These are phyloP conservation scores for Podospora pseudopauciseta DNA, from an alignment of 495 filamentous ascomycete genomes.

Conservation along the genomic window DNA sequence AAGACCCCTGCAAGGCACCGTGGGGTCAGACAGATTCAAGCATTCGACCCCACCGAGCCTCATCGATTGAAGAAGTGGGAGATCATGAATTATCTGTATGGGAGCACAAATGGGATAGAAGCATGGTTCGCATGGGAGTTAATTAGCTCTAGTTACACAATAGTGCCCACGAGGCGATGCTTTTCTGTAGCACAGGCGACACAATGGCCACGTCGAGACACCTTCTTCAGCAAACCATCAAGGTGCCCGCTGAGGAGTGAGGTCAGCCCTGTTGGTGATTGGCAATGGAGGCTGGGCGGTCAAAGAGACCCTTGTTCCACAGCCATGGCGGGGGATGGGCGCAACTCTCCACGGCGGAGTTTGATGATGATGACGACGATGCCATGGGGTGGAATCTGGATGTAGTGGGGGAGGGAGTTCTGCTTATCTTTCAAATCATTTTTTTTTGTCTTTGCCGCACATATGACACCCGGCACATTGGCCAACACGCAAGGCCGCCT, in stretches of 20 bases:
- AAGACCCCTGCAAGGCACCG: slow-evolving; percentile 6
- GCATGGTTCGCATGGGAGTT: background rate
- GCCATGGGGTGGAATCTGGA: background rate
- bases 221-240: slow-evolving; percentile 2
- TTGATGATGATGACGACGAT: background rate
- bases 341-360: background rate
- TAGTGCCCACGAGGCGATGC: background rate
- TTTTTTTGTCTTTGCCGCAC: no score
- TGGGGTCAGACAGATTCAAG: background rate
- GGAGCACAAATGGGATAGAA: background rate
- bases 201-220: background rate
- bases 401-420: no score
- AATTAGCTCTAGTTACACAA: background rate
- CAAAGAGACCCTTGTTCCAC: background rate
- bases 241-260: slow-evolving; percentile 8
- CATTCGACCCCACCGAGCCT: background rate
- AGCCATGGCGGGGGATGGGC: background rate
- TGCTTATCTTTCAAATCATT: background rate
- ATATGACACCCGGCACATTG: background rate
- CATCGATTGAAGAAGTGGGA: background rate
- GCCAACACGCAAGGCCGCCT: background rate
- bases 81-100: background rate
- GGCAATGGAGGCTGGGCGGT: slow-evolving; percentile 4
- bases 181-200: background rate
- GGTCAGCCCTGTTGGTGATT: background rate